Evolutionary conservation across 768 basidiomycete species (phyloP).

Genomic region (Phlebiopsis flavidoalba): DNA sequence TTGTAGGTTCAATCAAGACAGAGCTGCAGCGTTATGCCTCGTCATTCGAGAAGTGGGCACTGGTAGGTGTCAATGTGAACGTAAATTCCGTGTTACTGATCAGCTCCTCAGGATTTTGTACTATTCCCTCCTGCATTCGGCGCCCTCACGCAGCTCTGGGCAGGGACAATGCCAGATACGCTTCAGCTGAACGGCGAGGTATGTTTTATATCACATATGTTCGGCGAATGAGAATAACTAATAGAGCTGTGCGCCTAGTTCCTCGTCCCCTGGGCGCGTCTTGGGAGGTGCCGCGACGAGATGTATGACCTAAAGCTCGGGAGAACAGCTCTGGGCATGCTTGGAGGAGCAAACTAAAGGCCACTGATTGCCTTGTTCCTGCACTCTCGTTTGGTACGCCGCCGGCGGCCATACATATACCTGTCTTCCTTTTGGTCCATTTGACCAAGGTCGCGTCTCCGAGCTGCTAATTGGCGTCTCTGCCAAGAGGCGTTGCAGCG

Average conservation of each 20-base stretch:
- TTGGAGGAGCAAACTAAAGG: conserved; percentile 6
- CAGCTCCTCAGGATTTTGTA: not conserved
- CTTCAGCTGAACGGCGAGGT: conserved; percentile 30
- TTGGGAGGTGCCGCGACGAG: conserved; percentile 7
- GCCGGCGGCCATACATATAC: too few species aligned
- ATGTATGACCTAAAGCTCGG: conserved; percentile 10
- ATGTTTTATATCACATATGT: conserved; percentile 16
- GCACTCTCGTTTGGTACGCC: too few species aligned
- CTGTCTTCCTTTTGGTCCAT: too few species aligned
- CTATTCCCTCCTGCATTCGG: conserved; percentile 2
- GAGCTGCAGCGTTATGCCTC: conserved; percentile 12
- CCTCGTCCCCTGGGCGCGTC: conserved; percentile 10
- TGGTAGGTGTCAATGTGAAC: conserved; percentile 19
- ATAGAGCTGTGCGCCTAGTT: not conserved
- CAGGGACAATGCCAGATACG: conserved; percentile 32
- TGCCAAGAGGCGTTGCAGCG: too few species aligned
- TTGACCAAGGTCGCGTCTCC: too few species aligned
- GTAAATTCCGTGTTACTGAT: conserved; percentile 9
- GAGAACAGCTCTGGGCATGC: conserved; percentile 9
- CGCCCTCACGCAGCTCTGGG: conserved; percentile 31
- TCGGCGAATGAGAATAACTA: not conserved
- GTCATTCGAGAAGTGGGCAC: conserved; percentile 5
- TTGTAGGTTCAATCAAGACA: conserved; percentile 9
- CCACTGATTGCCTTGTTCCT: not conserved
- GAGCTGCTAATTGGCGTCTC: too few species aligned